These are phyloP conservation scores for Stagonosporopsis vannaccii DNA, from an alignment of 2,329 filamentous ascomycete genomes.

Conservation along the genomic window DNA sequence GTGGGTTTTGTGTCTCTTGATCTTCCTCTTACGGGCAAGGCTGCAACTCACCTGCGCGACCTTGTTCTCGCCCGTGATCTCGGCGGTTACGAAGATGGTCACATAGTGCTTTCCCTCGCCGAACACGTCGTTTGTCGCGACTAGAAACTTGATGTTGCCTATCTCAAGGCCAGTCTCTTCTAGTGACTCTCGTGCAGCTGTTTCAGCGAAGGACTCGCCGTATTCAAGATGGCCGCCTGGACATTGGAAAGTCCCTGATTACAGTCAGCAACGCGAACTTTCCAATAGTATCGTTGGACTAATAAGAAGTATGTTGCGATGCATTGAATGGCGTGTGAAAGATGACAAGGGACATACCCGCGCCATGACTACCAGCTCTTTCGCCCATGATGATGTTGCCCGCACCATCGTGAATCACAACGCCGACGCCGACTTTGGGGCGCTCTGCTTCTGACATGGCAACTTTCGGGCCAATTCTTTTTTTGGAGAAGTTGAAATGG, in stretches of 20 bases:
- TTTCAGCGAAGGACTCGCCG: slow-evolving; percentile 67
- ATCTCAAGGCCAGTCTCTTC: slow-evolving; percentile 73
- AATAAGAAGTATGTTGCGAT: too few relatives aligned
- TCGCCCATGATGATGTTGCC: slow-evolving; percentile 58
- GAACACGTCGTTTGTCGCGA: slow-evolving; percentile 74
- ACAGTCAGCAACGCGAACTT: not conserved
- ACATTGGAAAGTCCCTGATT: slow-evolving; percentile 67
- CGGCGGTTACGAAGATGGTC: slow-evolving; percentile 71
- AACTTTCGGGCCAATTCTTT: not conserved
- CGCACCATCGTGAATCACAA: slow-evolving; percentile 53
- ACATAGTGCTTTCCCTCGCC: slow-evolving; percentile 73
- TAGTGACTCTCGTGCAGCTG: slow-evolving; percentile 70
- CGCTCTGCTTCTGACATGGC: slow-evolving; percentile 34
- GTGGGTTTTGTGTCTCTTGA: not conserved
- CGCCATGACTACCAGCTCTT: slow-evolving; percentile 57
- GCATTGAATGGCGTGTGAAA: not conserved
- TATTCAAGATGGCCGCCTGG: slow-evolving; percentile 80
- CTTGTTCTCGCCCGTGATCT: slow-evolving; percentile 56
- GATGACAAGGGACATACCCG: slow-evolving; percentile 41
- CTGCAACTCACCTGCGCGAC: slow-evolving; percentile 61
- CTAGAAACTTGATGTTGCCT: slow-evolving; percentile 60
- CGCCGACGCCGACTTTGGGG: slow-evolving; percentile 57
- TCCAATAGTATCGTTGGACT: too few relatives aligned
- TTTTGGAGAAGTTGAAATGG: not conserved
- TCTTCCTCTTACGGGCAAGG: not conserved